Base-by-base conservation (phyloP, 345 rosid species). In the Eutrema japonicum region DNA sequence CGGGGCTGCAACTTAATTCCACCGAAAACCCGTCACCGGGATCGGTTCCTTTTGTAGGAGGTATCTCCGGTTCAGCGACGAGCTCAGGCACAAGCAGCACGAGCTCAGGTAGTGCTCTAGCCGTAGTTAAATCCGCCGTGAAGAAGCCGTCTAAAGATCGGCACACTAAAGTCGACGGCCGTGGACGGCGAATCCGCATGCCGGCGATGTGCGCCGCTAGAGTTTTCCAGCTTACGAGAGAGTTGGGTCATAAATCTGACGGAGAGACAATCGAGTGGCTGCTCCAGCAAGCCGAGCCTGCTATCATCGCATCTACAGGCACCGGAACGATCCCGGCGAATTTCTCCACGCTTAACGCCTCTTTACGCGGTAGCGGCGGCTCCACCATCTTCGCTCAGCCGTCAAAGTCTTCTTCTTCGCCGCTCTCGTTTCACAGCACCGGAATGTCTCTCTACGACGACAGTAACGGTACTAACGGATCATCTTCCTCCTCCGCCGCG, bases 261-360 rank as follows among this genome's bases (percentile, higher is more conserved):
- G 96, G 96, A 0, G 96, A 90, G 71, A 90, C 96, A 26, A 86
- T 90, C 26, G 93, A 90, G 75, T 90, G 96, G 96, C 85, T 90
- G 0, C 82, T 90, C 9, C 92, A 87, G 64, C 94, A 91, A 66
- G 97, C 97, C 0, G 97, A 88, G 79, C 92, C 91, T 0, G 84
- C 92, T 52, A 88, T 91, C 29, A 84, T 91, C 56, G 86, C 88
- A 1, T 77, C 92, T 45, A 91, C 97, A 1, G 94, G 97, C 0
- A 88, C 97, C 12, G 97, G 97, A 7, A 88, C 97, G 2, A 87
- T 91, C 32, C 97, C 97, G 16, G 97, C 97, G 18, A 91, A 91
- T 71, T 91, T 88, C 85, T 87, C 97, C 1, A 80, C 92, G 0
- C 84, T 91, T 2, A 91, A 85, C 71, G 90, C 88, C 6, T 85